A percentile compares a stretch with the other conserved stretches of the same genome.
These are phyloP conservation scores for Populus tremula DNA, from an alignment of 345 rosid species.

Conservation along the genomic window DNA sequence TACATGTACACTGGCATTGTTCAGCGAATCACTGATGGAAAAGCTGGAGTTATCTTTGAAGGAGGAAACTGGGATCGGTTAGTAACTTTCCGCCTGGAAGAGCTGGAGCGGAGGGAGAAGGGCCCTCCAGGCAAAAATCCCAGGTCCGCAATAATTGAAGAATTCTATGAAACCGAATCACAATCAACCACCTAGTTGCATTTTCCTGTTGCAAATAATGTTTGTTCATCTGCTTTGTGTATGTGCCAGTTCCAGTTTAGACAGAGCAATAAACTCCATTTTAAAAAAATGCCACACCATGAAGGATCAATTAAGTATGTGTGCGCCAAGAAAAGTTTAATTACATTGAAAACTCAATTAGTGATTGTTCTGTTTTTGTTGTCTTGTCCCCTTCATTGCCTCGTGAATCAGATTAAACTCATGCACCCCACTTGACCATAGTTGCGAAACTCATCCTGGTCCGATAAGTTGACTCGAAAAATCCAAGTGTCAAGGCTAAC, in stretches of 20 bases:
- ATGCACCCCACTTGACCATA: neutral
- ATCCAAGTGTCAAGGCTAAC: too few relatives aligned
- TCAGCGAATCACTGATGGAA: conserved; percentile 88
- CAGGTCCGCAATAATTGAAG: conserved; percentile 46
- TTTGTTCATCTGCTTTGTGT: neutral
- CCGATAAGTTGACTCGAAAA: too few relatives aligned
- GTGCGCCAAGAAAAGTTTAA: neutral
- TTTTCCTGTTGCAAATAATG: conserved; percentile 9
- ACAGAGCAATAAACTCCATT: conserved; percentile 5
- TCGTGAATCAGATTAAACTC: neutral
- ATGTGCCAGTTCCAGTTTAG: neutral
- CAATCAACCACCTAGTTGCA: neutral
- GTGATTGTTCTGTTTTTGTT: neutral
- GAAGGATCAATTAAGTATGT: neutral
- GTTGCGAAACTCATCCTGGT: too few relatives aligned
- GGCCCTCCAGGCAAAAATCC: conserved; percentile 86
- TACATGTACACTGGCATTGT: conserved; percentile 89
- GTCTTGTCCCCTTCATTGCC: neutral
- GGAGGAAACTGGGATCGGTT: conserved; percentile 88
- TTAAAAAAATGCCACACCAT: neutral
- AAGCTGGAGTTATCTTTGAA: conserved; percentile 82
- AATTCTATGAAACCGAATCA: neutral
- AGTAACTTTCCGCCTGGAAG: conserved; percentile 72
- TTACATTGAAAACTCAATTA: neutral
- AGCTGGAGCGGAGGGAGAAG: conserved; percentile 77